A percentile compares a stretch with the other conserved stretches of the same genome.
These are phyloP conservation scores for Capsaspora owczarzaki DNA, from an alignment of 78 protist genomes.

Conservation along the genomic window DNA sequence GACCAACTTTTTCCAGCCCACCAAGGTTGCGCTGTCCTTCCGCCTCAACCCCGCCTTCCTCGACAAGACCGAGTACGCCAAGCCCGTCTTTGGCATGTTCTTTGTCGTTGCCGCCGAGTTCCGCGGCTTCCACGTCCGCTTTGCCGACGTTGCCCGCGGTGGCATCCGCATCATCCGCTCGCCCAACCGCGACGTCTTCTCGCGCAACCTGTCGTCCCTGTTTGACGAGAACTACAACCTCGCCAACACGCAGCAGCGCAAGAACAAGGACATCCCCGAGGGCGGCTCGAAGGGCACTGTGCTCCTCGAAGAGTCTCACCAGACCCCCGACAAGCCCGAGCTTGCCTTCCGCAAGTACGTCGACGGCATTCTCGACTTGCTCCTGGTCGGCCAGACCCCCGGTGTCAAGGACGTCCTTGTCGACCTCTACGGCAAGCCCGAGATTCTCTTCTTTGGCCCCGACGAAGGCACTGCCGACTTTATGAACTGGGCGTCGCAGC, in stretches of 20 bases:
- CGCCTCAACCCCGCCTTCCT: conserved; percentile 64
- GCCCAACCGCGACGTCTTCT: conserved; percentile 36
- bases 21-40: conserved; percentile 69
- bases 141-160: conserved; percentile 80
- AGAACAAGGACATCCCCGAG: conserved; percentile 89
- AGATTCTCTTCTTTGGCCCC: conserved; percentile 61
- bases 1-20: conserved; percentile 63
- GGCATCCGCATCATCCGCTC: conserved; percentile 72
- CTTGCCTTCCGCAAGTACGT: conserved; percentile 45
- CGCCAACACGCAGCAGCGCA: conserved; percentile 72
- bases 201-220: conserved; percentile 32
- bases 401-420: conserved; percentile 8
- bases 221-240: conserved; percentile 77
- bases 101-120: conserved; percentile 65
- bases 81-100: conserved; percentile 65
- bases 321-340: conserved; percentile 31
- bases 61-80: conserved; percentile 35
- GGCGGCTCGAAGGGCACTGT: conserved; percentile 80
- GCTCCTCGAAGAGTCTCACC: conserved; percentile 9
- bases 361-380: conserved; percentile 55
- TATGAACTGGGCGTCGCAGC: conserved; percentile 43
- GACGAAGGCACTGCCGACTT: conserved; percentile 62
- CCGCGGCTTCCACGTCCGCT: conserved; percentile 83
- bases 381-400: conserved; percentile 18
- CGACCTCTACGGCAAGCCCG: conserved; percentile 14